phyloP scores from a whole-genome alignment of 768 basidiomycete species.

The Suillus variegatus region DNA sequence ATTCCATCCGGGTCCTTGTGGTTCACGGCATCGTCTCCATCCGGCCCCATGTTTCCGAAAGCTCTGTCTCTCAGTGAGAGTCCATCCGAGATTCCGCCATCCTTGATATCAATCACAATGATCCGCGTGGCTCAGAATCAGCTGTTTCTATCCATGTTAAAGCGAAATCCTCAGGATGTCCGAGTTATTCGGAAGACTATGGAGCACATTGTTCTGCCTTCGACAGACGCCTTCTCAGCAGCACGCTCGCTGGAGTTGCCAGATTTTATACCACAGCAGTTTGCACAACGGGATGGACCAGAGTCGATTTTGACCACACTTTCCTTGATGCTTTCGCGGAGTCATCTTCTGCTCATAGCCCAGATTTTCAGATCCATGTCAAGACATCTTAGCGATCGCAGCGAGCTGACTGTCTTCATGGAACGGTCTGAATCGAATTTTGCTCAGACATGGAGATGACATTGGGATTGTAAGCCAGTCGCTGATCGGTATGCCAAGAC shows the following conservation, averaged over 20 bases:
- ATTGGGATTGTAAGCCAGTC: slow-evolving; percentile 76
- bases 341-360: slow-evolving; percentile 65
- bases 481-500: slow-evolving; percentile 57
- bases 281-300: slow-evolving; percentile 1
- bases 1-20: slow-evolving; percentile 72
- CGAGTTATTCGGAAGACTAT: slow-evolving; percentile 67
- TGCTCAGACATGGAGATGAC: slow-evolving; percentile 70
- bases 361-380: slow-evolving; percentile 76
- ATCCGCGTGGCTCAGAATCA: slow-evolving; percentile 73
- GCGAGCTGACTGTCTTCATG: slow-evolving; percentile 63
- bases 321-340: slow-evolving; percentile 65
- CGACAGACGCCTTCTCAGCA: slow-evolving; percentile 32
- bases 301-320: slow-evolving; percentile 39
- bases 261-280: slow-evolving; percentile 49
- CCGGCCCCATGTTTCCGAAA: slow-evolving; percentile 64
- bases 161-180: slow-evolving; percentile 67
- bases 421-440: slow-evolving; percentile 74
- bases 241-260: slow-evolving; percentile 38
- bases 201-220: slow-evolving; percentile 60
- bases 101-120: slow-evolving; percentile 56
- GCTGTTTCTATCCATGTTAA: slow-evolving; percentile 63
- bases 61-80: slow-evolving; percentile 35
- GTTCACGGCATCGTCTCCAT: slow-evolving; percentile 59
- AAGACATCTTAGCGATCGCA: slow-evolving; percentile 66
- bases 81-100: slow-evolving; percentile 41